Percentiles rank a stretch among this genome's conserved stretches.
phyloP scores from a whole-genome alignment of 2,329 filamentous ascomycete genomes.

The Beauveria rudraprayagi region DNA sequence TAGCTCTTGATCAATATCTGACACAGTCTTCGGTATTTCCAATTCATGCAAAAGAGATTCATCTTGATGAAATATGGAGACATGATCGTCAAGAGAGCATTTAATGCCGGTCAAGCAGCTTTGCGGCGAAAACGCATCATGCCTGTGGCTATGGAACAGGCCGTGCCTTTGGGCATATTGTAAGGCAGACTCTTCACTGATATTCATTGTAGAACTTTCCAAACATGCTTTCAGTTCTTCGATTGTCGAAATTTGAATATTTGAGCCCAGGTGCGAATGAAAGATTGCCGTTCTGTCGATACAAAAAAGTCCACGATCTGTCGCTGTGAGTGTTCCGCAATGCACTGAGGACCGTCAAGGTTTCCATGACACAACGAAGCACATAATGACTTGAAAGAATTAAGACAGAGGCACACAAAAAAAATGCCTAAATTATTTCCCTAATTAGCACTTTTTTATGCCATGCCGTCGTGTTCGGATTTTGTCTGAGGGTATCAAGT shows the following conservation, averaged over 20 bases:
- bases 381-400: not conserved
- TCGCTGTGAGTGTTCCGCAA: no score
- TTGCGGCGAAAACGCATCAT: not conserved
- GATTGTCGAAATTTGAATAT: not conserved
- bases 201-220: not conserved
- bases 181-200: not conserved
- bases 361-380: not conserved
- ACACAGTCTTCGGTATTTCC: not conserved
- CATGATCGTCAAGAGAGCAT: not conserved
- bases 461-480: not conserved
- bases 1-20: not conserved
- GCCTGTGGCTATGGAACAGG: not conserved
- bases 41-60: not conserved
- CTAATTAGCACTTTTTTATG: no score
- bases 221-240: not conserved
- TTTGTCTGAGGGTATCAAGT: not conserved
- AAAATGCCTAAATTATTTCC: no score
- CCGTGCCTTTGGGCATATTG: conserved; percentile 7
- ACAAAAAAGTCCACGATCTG: not conserved
- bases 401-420: not conserved
- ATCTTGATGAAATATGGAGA: not conserved
- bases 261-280: not conserved
- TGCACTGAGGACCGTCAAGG: not conserved
- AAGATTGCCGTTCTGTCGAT: not conserved
- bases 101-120: not conserved